Base-by-base conservation (phyloP, 495 filamentous ascomycete genomes). In the Aspergillus baeticus region DNA sequence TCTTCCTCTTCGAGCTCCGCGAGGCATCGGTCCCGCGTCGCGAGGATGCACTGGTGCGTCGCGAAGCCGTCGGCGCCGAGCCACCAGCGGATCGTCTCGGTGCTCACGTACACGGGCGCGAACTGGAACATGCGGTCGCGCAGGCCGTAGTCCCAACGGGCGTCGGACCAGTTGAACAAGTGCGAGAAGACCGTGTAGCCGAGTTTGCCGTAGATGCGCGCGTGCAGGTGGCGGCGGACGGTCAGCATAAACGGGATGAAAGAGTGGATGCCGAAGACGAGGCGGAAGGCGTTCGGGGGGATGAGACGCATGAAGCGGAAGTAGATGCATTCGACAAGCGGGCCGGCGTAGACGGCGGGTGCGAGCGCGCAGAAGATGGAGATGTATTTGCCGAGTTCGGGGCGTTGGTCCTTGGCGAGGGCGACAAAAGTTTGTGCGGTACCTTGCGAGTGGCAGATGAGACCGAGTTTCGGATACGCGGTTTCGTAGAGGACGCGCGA, bases 11-110 rank as follows among this genome's bases (percentile, higher is more conserved):
- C 75, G 51, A 87, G 84, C 60, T 93, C 88, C 6, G 76, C 70
- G 44, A 69, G 72, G 58, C 78, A 77, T 55, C 90, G 84, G 56
- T 92, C 87, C 31, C 81, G 77, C 3, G 91, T 93, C 5, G 88
- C 79, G 10, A 98, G 78, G 48, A 98, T 96, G 69, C 94, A 98
- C 68, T 89, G 89, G 57, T 97, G 91, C 58, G 79, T 88, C 0
- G 94, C 91, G 67, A 98, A 98, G 60, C 92, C 90, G 62, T 95
- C 91, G 1, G 87, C 73, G 0, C 94, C 94, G 1, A 98, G 78
- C 93, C 93, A 98, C 94, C 93, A 98, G 0, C 90, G 81, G 88
- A 98, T 96, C 20, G 84, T 87, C 74, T 98, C 93, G 6, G 90
- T 84, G 55, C 85, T 89, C 22, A 96, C 90, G 64, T 93, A 96